phyloP scores from a whole-genome alignment of 148 eudicot species.

The Oxyria digyna region DNA sequence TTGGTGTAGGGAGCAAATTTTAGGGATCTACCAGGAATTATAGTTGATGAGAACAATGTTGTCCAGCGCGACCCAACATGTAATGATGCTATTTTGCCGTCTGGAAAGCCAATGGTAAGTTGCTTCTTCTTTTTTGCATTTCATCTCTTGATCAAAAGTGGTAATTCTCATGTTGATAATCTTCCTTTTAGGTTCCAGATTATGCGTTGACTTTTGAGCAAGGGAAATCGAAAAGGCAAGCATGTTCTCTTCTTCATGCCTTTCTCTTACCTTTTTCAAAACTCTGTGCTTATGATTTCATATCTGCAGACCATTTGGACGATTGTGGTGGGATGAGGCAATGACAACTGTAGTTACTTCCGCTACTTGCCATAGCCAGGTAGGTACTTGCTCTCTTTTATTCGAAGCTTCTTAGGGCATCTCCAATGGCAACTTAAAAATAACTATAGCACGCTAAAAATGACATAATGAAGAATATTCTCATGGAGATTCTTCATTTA shows the following conservation, averaged over 20 bases:
- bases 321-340: conserved; percentile 98
- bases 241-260: background rate
- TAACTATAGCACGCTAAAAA: no score
- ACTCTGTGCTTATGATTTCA: background rate
- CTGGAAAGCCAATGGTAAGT: conserved; percentile 62
- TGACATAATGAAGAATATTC: no score
- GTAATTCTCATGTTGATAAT: conserved; percentile 4
- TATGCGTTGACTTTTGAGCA: conserved; percentile 48
- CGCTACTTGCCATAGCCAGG: conserved; percentile 48
- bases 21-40: conserved; percentile 76
- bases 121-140: background rate
- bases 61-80: conserved; percentile 54
- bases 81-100: conserved; percentile 40
- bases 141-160: conserved; percentile 1
- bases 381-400: conserved; percentile 16
- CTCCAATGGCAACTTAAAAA: no score
- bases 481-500: no score
- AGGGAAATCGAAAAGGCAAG: conserved; percentile 78
- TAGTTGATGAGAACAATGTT: conserved; percentile 62
- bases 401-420: background rate
- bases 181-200: conserved; percentile 51
- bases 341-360: conserved; percentile 57
- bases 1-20: conserved; percentile 71
- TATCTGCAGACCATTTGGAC: conserved; percentile 56
- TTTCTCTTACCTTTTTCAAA: background rate